Percentiles rank a stretch among this genome's conserved stretches.
Evolutionary conservation across 2,329 filamentous ascomycete species (phyloP).

Genomic region (Epichloe sibirici): DNA sequence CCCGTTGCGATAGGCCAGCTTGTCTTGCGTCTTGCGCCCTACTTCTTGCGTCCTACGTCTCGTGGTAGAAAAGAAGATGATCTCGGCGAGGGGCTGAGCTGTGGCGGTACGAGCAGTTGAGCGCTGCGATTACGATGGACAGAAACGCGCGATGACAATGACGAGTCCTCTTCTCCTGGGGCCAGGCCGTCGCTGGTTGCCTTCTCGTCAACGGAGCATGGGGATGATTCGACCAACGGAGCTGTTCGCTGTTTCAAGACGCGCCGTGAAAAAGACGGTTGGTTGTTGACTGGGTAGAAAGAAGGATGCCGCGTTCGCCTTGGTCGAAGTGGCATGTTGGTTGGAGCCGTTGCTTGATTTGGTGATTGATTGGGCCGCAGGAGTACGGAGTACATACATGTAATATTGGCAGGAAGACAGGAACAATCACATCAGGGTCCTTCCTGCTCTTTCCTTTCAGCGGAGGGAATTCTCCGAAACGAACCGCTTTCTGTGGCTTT

Average conservation of each 20-base stretch:
- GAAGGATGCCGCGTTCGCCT: no score
- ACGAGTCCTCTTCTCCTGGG: no score
- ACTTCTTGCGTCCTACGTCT: no score
- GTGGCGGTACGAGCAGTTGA: background rate
- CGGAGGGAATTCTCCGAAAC: background rate
- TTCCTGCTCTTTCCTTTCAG: no score
- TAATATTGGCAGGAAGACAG: background rate
- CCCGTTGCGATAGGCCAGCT: no score
- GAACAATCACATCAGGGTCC: no score
- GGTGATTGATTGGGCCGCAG: no score
- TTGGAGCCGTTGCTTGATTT: no score
- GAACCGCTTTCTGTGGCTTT: background rate
- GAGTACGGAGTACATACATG: background rate
- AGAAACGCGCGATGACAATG: background rate
- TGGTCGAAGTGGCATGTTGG: no score
- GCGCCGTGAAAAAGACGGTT: background rate
- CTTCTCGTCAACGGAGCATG: background rate
- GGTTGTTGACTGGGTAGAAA: no score
- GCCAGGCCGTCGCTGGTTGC: background rate
- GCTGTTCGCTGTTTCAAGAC: background rate
- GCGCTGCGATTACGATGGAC: no score
- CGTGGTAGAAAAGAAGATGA: background rate
- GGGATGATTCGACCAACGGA: background rate
- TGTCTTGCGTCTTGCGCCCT: no score
- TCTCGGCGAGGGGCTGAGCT: background rate